Base-by-base conservation (phyloP, 371 early-diverging fungal genomes). In the Mortierella polycephala region DNA sequence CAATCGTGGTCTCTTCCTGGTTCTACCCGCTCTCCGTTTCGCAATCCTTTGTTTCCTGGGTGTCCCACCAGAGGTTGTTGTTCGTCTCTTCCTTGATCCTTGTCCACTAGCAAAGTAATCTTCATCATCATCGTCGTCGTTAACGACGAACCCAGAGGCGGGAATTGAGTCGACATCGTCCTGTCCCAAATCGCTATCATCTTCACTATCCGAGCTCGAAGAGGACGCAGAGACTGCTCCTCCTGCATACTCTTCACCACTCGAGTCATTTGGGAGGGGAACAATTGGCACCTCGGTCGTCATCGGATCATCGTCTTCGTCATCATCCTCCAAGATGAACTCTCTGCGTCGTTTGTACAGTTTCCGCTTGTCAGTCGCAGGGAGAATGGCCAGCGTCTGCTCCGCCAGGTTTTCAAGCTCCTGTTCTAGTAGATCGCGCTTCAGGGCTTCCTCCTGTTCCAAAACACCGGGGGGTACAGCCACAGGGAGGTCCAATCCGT, bases 231-330 rank as follows among this genome's bases (percentile, higher is more conserved):
- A 65, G 8, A 71, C 62, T 6, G 64, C 71, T 7, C 66, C 76
- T 23, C 74, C 81, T 18, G 83, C 84, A 61, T 88, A 88, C 50
- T 89, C 90, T 53, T 88, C 90, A 23, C 90, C 92, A 54, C 85
- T 87, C 2, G 87, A 86, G 47, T 90, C 88, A 58, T 89, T 89
- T 13, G 88, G 89, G 8, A 86, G 81, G 2, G 85, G 85, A 7
- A 81, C 68, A 53, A 84, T 86, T 6, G 84, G 84, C 9, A 83
- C 84, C 16, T 84, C 69, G 3, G 67, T 72, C 5, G 84, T 82
- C 74, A 83, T 67, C 4, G 82, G 64, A 47, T 89, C 88, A 18
- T 81, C 84, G 37, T 90, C 89, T 20, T 85, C 89, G 46, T 89
- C 90, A 30, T 85, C 89, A 40, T 89, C 90, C 5, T 87, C 71